Conservation (phyloP, 2,329 filamentous ascomycete species). For the Esteya vermicola region DNA sequence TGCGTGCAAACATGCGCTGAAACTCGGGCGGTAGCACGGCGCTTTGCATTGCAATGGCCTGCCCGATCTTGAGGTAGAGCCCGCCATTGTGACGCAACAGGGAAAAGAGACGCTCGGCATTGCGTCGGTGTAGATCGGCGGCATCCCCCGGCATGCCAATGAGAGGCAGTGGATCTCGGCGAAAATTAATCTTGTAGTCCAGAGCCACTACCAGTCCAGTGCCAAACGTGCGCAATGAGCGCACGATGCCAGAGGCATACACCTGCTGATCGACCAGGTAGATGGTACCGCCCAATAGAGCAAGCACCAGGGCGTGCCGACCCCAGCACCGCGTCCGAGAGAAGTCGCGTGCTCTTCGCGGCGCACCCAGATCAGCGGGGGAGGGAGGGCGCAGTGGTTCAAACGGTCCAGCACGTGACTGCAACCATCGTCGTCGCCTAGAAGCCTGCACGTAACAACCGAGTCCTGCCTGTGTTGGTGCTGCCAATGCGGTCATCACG, state of each 20-base stretch:
- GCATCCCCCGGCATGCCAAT: conserved; percentile 41
- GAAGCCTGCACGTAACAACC: too few species aligned
- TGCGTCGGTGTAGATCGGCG: conserved; percentile 66
- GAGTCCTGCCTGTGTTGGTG: too few species aligned
- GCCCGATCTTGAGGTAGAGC: conserved; percentile 91
- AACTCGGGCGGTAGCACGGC: conserved; percentile 88
- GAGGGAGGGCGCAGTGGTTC: conserved; percentile 61
- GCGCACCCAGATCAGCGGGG: conserved; percentile 62
- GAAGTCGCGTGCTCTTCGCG: conserved; percentile 57
- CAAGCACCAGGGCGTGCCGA: conserved; percentile 54
- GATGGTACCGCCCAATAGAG: conserved; percentile 41
- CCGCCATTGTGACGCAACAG: conserved; percentile 79
- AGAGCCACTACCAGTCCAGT: conserved; percentile 67
- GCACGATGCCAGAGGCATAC: conserved; percentile 66
- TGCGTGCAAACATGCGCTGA: conserved; percentile 85
- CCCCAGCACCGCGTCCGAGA: conserved; percentile 57
- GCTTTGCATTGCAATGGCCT: conserved; percentile 97
- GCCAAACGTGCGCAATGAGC: conserved; percentile 69
- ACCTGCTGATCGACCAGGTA: conserved; percentile 59
- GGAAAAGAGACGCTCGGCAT: conserved; percentile 69
- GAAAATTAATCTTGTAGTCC: conserved; percentile 97
- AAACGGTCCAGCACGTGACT: conserved; percentile 26
- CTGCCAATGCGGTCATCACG: too few species aligned
- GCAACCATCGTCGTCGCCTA: neutral
- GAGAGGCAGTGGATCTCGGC: conserved; percentile 50